Evolutionary conservation across 768 basidiomycete species (phyloP), one percentile per base, ranked within the genome.

Genomic region (Kwoniella sp.): DNA sequence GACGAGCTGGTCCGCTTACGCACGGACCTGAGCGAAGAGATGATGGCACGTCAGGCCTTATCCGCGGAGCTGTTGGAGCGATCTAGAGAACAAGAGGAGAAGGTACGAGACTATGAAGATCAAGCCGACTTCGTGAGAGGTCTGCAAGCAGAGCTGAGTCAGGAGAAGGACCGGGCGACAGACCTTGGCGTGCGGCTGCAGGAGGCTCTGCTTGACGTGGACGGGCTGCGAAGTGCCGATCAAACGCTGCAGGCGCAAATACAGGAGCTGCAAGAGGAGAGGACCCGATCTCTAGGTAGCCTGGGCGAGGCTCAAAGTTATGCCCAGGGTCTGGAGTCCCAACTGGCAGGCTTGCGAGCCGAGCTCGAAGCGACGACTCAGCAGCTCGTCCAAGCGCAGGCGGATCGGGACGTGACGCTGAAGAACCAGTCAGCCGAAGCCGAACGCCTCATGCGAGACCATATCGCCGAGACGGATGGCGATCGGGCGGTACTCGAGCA

Each of bases 401-500:
- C 73, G 57, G 89, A 95, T 75, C 88, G 89, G 74, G 89, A 93
- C 50, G 77, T 84, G 19, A 76, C 89, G 14, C 75, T 89, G 50
- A 81, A 79, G 34, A 80, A 78, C 2, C 88, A 89, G 68, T 85
- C 86, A 6, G 82, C 81, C 12, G 67, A 71, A 36, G 64, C 83
- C 50, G 83, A 85, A 52, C 76, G 80, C 28, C 73, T 79, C 37
- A 82, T 95, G 57, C 82, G 89, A 1, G 90, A 95, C 69, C 87
- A 91, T 63, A 85, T 87, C 48, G 87, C 87, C 2, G 92, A 98
- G 73, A 88, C 90, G 12, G 89, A 95, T 65, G 88, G 90, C 1
- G 91, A 96, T 71, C 82, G 89, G 7, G 90, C 91, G 0, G 89
- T 93, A 12, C 78, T 95, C 39, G 90, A 95, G 74, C 84, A 91